phyloP scores from a whole-genome alignment of 805 yeast species.

The Wickerhamomyces chambardii region DNA sequence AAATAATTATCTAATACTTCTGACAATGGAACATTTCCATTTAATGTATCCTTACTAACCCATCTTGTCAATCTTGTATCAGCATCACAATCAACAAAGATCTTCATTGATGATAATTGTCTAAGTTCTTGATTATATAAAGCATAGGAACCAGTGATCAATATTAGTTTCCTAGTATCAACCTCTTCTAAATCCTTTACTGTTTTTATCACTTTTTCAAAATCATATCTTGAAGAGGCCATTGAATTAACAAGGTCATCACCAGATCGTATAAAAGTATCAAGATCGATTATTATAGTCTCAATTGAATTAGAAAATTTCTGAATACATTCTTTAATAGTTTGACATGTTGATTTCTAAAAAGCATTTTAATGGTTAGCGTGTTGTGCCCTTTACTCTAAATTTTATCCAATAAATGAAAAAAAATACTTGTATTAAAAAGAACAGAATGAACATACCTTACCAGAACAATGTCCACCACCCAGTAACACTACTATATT shows the following conservation, averaged over 20 bases:
- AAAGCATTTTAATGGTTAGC: conserved; percentile 1
- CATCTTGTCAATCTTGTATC: conserved; percentile 80
- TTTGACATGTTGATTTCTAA: conserved; percentile 21
- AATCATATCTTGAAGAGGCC: conserved; percentile 20
- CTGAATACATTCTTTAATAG: conserved; percentile 24
- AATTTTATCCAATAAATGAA: no score
- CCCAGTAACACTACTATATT: no score
- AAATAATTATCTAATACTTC: conserved; percentile 36
- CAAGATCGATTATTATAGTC: conserved; percentile 33
- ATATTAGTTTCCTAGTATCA: conserved; percentile 19
- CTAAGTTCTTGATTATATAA: conserved; percentile 53
- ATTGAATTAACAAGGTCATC: conserved; percentile 3
- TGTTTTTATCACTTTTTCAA: conserved; percentile 16
- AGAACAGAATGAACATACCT: no score
- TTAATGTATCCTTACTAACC: conserved; percentile 32
- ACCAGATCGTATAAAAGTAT: conserved; percentile 18
- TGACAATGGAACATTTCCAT: conserved; percentile 14
- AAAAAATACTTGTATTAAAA: no score
- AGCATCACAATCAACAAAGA: conserved; percentile 78
- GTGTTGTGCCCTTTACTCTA: no score
- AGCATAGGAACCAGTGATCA: conserved; percentile 78
- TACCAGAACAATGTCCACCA: conserved; percentile 57
- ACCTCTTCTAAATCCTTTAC: conserved; percentile 5
- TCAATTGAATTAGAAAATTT: conserved; percentile 15
- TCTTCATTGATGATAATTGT: conserved; percentile 48